Evolutionary conservation across 108 stramenopile genomes (phyloP).

Genomic region (Aurantiochytrium sp.): DNA sequence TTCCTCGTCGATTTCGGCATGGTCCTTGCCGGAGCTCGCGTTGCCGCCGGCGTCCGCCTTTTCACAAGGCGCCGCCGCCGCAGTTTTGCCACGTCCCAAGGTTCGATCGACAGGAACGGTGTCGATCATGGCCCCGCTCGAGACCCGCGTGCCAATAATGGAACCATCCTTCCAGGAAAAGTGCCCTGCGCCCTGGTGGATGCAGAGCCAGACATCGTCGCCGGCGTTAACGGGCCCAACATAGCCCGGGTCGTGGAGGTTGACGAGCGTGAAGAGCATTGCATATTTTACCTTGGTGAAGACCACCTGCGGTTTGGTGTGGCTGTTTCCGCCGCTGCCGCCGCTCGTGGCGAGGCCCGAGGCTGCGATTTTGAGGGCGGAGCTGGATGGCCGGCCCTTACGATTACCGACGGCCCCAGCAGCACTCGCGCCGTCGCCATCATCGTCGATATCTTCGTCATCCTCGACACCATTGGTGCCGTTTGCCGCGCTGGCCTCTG

Average conservation of each 20-base stretch:
- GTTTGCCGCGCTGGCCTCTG: not conserved
- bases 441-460: not conserved
- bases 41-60: too few species aligned
- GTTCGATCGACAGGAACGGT: constrained; percentile 1
- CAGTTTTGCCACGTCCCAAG: too few species aligned
- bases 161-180: constrained; percentile 27
- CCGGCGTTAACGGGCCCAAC: not conserved
- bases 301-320: not conserved
- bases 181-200: not conserved
- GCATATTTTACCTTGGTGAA: not conserved
- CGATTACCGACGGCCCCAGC: not conserved
- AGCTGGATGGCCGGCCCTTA: too few species aligned
- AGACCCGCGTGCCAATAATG: not conserved
- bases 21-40: too few species aligned
- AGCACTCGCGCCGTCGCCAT: not conserved
- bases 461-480: not conserved
- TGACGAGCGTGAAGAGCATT: not conserved
- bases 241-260: not conserved
- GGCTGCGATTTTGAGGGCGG: too few species aligned
- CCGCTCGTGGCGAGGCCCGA: too few species aligned
- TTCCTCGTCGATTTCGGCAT: not conserved
- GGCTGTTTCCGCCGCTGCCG: not conserved
- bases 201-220: constrained; percentile 16
- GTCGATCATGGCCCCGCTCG: not conserved
- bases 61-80: too few species aligned